Base-by-base conservation (phyloP, 2,329 filamentous ascomycete species). In the Allantophomopsis lycopodina region DNA sequence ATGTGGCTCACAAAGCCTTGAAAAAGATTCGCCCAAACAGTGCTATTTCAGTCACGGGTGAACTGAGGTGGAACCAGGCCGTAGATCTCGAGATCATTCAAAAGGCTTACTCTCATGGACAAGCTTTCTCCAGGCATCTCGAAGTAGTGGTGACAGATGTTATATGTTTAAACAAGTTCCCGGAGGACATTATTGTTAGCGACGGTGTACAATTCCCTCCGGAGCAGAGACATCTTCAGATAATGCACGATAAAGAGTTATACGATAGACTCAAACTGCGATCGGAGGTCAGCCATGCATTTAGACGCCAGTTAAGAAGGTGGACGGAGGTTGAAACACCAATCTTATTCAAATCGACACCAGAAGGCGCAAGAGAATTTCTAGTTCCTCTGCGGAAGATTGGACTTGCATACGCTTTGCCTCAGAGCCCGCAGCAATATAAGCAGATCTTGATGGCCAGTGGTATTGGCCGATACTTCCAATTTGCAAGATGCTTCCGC, bases 371-470 rank as follows among this genome's bases (percentile, higher is more conserved):
- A 1, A 72, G 89, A 37, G 91, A 98, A 57, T 98, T 98, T 46
- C 60, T 98, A 5, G 89, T 98, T 4, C 91, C 91, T 0, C 94
- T 88, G 1, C 70, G 91, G 20, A 73, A 70, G 30, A 69, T 68
- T 2, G 86, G 85, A 0, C 64, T 78, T 44, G 87, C 85, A 3
- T 98, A 96, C 58, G 91, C 91, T 7, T 65, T 98, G 15, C 88
- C 88, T 0, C 93, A 98, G 57, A 96, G 89, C 48, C 91, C 91
- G 0, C 91, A 98, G 58, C 91, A 98, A 58, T 98, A 96, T 57
- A 98, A 98, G 62, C 91, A 98, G 62, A 84, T 95, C 2, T 71
- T 98, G 33, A 96, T 98, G 87, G 84, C 87, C 0, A 83, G 83
- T 44, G 89, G 89, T 0, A 72, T 95, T 10, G 63, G 69, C 1